These are phyloP conservation scores for Neonectria sp. DNA, from an alignment of 2,329 filamentous ascomycete genomes.

Conservation along the genomic window DNA sequence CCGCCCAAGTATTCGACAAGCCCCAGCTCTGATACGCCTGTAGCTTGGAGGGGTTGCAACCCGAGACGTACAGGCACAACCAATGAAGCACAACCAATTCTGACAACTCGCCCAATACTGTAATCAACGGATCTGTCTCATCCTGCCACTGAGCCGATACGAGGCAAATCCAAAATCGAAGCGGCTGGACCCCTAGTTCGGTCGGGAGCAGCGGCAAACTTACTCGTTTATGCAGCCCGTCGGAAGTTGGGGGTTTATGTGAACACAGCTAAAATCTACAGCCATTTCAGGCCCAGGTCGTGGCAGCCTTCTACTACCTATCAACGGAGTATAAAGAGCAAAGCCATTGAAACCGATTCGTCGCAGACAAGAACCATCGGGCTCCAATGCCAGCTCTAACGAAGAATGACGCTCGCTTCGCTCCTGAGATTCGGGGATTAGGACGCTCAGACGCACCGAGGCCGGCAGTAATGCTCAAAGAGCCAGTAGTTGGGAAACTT, in stretches of 20 bases:
- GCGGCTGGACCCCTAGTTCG: background rate
- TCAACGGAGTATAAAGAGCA: background rate
- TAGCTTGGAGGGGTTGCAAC: background rate
- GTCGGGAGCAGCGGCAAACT: background rate
- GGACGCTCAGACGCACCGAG: background rate
- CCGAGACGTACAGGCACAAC: background rate
- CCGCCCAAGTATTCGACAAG: background rate
- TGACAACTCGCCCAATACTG: background rate
- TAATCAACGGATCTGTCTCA: background rate
- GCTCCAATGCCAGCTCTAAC: background rate
- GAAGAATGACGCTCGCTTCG: background rate
- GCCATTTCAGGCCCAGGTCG: background rate
- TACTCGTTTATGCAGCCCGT: background rate
- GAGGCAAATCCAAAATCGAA: background rate
- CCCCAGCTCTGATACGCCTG: background rate
- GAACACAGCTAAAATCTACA: background rate
- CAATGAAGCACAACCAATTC: background rate
- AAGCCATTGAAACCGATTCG: background rate
- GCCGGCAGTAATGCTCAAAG: constrained; percentile 6
- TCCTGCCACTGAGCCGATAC: background rate
- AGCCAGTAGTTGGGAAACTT: constrained; percentile 1
- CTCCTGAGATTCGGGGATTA: background rate
- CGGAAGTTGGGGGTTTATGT: background rate
- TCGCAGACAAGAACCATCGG: background rate
- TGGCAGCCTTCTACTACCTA: background rate